Conservation (phyloP, 2,329 filamentous ascomycete species). For the Didymella lethalis region DNA sequence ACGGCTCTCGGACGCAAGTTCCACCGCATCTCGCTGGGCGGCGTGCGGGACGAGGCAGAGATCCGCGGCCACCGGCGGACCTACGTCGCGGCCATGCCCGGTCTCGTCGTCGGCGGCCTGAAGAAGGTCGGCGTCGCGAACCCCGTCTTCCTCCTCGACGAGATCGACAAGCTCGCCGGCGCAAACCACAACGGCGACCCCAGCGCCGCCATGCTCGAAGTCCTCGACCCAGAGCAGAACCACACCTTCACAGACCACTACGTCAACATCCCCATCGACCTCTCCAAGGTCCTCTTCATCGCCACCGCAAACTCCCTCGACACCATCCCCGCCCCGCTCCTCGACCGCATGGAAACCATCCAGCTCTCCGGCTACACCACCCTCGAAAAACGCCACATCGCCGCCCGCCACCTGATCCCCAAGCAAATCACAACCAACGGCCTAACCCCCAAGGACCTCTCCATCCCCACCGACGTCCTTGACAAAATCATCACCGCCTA, state of each 20-base stretch:
- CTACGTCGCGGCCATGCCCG: conserved; percentile 99
- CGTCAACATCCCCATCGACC: conserved; percentile 91
- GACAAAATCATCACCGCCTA: conserved; percentile 97
- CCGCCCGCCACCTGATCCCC: conserved; percentile 88
- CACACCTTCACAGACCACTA: conserved; percentile 95
- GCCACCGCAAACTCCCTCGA: conserved; percentile 95
- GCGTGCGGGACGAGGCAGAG: conserved; percentile 94
- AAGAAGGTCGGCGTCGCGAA: conserved; percentile 97
- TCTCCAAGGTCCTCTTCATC: conserved; percentile 97
- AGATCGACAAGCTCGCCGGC: conserved; percentile 95
- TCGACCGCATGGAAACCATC: conserved; percentile 98
- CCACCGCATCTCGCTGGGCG: conserved; percentile 94
- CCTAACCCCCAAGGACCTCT: conserved; percentile 75
- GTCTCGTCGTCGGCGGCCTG: conserved; percentile 88
- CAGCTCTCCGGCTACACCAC: conserved; percentile 94
- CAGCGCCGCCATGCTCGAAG: conserved; percentile 96
- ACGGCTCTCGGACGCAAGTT: conserved; percentile 93
- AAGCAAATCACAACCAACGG: conserved; percentile 95
- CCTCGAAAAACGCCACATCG: conserved; percentile 95
- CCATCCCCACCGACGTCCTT: conserved; percentile 81
- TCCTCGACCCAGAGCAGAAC: conserved; percentile 97
- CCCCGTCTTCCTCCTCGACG: conserved; percentile 92
- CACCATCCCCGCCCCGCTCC: conserved; percentile 89
- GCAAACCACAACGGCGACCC: conserved; percentile 95
- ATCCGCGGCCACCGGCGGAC: conserved; percentile 94